Evolutionary conservation across 2,329 filamentous ascomycete species (phyloP), one percentile per base, ranked within the genome.

Genomic region (Metarhizium brunneum): DNA sequence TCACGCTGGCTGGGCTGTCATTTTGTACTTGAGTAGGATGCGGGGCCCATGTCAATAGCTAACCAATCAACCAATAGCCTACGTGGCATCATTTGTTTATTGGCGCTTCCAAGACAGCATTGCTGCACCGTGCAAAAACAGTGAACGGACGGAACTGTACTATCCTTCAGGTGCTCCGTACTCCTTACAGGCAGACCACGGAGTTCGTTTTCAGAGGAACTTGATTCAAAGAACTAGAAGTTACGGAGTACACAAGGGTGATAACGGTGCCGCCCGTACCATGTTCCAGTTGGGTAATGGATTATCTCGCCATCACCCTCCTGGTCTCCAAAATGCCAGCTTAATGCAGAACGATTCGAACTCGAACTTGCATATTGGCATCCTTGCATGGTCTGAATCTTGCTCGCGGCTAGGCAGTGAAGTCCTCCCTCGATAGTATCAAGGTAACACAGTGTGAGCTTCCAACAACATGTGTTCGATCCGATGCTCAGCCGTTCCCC

Each of bases 1-100:
- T 60, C 60, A 62, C 60, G 60, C 50, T 58, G 56, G 55, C 48
- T 13, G 47, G 40, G 47, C 38, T 56, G 54, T 62, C 60, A 60
- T 62, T 57, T 62, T 57, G 55, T 60, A 25, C 20, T 20, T 3
- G 3, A 25, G 20, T 25, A 47, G 58, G 50, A 47, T 49, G 57
- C 59, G 60, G 60, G 57, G 59, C 56, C 59, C 55, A 54, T 29
- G 29, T 54, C 47, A 36, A 45, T 20, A 52, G 52, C n/a, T 14
- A 36, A 14, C 36, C 35, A 55, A 35, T 40, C 25, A 32, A 4
- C 25, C 16, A 11, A 25, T n/a, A 29, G 40, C 5, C 4, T 52
- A 54, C 48, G 55, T 54, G 35, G 47, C 48, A 52, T 54, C 30
- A 54, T 52, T 54, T 50, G 54, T 43, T 47, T 20, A 11, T 14